Conservation (phyloP, 2,329 filamentous ascomycete genomes). For the Penicillium sp. region DNA sequence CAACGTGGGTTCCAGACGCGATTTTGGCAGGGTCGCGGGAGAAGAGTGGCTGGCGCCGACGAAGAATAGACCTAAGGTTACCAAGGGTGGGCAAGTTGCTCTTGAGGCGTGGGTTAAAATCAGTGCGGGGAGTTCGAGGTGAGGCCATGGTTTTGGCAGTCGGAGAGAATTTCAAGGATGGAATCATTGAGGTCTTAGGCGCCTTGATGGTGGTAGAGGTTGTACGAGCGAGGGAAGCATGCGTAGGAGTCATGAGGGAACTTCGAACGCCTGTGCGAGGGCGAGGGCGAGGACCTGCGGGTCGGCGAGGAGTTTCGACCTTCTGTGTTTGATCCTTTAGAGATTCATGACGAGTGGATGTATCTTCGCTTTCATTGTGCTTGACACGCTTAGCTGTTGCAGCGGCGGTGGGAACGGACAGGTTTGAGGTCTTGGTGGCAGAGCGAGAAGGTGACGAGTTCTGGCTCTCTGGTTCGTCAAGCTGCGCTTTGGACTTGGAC, state of each 20-base stretch:
- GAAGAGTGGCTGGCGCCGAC: conserved; percentile 58
- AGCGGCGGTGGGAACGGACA: conserved; percentile 36
- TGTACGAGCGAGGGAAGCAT: conserved; percentile 65
- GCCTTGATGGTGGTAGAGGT: conserved; percentile 51
- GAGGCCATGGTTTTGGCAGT: conserved; percentile 51
- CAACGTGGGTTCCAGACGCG: conserved; percentile 57
- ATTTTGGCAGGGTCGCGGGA: conserved; percentile 59
- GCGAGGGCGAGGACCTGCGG: conserved; percentile 41
- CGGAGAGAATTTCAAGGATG: conserved; percentile 52
- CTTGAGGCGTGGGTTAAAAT: conserved; percentile 48
- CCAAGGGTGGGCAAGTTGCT: conserved; percentile 50
- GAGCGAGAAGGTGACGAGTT: conserved; percentile 39
- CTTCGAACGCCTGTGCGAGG: conserved; percentile 42
- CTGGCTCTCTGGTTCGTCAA: conserved; percentile 58
- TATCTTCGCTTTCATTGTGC: conserved; percentile 65
- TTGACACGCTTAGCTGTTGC: conserved; percentile 67
- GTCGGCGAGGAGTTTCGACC: conserved; percentile 22
- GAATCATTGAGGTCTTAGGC: conserved; percentile 54
- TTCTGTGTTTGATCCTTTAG: conserved; percentile 5
- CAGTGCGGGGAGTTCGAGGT: conserved; percentile 45
- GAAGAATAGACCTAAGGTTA: conserved; percentile 63
- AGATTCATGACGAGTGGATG: conserved; percentile 56
- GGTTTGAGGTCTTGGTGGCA: conserved; percentile 28
- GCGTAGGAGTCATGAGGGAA: conserved; percentile 73
- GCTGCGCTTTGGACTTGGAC: conserved; percentile 60